Conservation (phyloP, 768 basidiomycete genomes). For the Coprinopsis strossmayeri region DNA sequence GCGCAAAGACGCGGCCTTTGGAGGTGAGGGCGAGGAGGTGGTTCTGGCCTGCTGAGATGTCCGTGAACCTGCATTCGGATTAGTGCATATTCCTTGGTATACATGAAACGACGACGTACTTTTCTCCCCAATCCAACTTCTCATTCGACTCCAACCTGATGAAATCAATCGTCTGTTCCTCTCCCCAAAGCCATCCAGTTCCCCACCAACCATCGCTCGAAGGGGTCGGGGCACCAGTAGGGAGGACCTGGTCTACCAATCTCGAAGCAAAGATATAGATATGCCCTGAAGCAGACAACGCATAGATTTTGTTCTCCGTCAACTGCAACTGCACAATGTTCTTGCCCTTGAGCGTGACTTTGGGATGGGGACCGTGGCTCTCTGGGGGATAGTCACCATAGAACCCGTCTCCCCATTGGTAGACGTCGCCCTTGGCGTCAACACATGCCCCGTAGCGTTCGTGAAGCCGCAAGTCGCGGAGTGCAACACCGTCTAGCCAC, state of each 20-base stretch:
- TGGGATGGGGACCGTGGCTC: slow-evolving; percentile 27
- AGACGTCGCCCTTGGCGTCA: slow-evolving; percentile 73
- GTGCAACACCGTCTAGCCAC: slow-evolving; percentile 62
- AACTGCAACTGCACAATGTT: slow-evolving; percentile 61
- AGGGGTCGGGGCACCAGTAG: slow-evolving; percentile 31
- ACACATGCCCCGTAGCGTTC: slow-evolving; percentile 66
- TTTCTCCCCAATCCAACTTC: slow-evolving; percentile 58
- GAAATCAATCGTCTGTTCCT: slow-evolving; percentile 46
- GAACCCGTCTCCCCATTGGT: slow-evolving; percentile 77
- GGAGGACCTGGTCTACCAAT: slow-evolving; percentile 37
- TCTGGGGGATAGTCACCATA: slow-evolving; percentile 27
- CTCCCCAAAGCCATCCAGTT: slow-evolving; percentile 52
- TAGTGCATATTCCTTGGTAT: background rate
- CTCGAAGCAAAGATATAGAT: slow-evolving; percentile 64
- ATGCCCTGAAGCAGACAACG: slow-evolving; percentile 69
- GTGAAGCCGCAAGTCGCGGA: slow-evolving; percentile 69
- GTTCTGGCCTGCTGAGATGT: slow-evolving; percentile 66
- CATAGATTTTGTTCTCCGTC: slow-evolving; percentile 60
- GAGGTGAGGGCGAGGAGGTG: slow-evolving; percentile 71
- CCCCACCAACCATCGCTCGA: slow-evolving; percentile 55
- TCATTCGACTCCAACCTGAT: slow-evolving; percentile 55
- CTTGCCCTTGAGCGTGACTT: slow-evolving; percentile 61
- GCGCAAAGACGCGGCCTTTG: slow-evolving; percentile 68
- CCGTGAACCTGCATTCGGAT: slow-evolving; percentile 46
- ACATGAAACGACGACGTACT: slow-evolving; percentile 29